phyloP scores from a whole-genome alignment of 225 moss, liverwort and hornwort species.

The Bryoerythrophyllum caledonicum region DNA sequence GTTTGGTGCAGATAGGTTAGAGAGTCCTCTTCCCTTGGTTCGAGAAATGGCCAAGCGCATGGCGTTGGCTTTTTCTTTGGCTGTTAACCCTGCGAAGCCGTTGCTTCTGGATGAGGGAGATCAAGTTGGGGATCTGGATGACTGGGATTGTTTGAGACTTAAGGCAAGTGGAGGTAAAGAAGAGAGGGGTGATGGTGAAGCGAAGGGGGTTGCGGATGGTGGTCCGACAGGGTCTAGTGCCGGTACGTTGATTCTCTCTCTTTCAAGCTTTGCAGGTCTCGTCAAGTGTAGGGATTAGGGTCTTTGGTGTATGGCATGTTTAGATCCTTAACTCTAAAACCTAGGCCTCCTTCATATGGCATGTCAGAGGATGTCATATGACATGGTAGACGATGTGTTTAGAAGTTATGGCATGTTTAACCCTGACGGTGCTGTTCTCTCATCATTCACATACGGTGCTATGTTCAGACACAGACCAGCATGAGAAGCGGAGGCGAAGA shows the following conservation, averaged over 20 bases:
- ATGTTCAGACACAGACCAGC: constrained; percentile 34
- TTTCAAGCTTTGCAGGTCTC: background rate
- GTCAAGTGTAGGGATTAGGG: background rate
- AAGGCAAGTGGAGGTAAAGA: constrained; percentile 30
- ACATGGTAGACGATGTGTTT: no score
- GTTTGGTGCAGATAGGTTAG: constrained; percentile 76
- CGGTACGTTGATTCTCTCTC: constrained; percentile 24
- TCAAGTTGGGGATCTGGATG: constrained; percentile 52
- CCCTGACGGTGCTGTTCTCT: no score
- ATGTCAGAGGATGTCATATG: no score
- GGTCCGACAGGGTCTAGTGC: background rate
- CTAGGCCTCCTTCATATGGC: no score
- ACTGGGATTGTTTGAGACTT: constrained; percentile 70
- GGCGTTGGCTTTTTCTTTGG: constrained; percentile 80
- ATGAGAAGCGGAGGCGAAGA: constrained; percentile 53
- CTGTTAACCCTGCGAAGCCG: constrained; percentile 77
- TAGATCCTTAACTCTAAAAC: no score
- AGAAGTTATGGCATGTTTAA: no score
- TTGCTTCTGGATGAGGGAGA: constrained; percentile 79
- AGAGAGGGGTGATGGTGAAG: constrained; percentile 19
- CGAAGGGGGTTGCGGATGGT: constrained; percentile 10
- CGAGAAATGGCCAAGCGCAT: constrained; percentile 86
- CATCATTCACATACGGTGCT: background rate
- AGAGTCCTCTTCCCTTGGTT: constrained; percentile 77
- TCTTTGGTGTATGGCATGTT: no score